A percentile compares a stretch with the other conserved stretches of the same genome.
phyloP scores from a whole-genome alignment of 331 rosid genomes.

The Malus hybrid region DNA sequence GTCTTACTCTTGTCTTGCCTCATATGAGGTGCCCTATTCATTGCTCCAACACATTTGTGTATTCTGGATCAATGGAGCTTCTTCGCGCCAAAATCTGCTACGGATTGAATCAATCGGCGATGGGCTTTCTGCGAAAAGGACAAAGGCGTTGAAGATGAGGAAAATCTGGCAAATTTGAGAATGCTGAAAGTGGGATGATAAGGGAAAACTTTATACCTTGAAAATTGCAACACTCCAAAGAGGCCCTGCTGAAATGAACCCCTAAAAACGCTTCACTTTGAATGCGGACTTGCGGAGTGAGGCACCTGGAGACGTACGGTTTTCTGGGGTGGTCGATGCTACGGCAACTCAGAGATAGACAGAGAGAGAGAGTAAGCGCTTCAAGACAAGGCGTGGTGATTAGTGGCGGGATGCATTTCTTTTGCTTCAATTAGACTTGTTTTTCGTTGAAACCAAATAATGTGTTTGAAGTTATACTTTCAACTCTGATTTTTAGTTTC shows the following conservation, averaged over 20 bases:
- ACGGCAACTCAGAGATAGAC: not conserved
- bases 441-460: too few relatives aligned
- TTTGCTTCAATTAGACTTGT: too few relatives aligned
- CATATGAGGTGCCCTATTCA: too few relatives aligned
- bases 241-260: constrained; percentile 5
- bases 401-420: constrained; percentile 26
- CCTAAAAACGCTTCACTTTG: constrained; percentile 4
- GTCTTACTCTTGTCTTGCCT: too few relatives aligned
- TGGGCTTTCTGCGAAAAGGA: not conserved
- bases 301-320: not conserved
- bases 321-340: too few relatives aligned
- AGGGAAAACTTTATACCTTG: not conserved
- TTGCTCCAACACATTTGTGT: not conserved
- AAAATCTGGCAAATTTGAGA: not conserved
- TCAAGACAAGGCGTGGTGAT: constrained; percentile 8
- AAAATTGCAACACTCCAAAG: not conserved
- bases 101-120: not conserved
- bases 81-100: not conserved
- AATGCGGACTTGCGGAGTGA: too few relatives aligned
- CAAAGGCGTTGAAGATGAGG: not conserved
- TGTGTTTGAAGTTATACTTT: too few relatives aligned
- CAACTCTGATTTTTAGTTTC: too few relatives aligned
- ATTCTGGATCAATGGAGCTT: not conserved
- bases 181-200: not conserved
- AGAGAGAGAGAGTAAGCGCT: not conserved